A percentile compares a stretch with the other conserved stretches of the same genome.
phyloP scores from a whole-genome alignment of 2,329 filamentous ascomycete species.

The Emericellopsis atlantica region DNA sequence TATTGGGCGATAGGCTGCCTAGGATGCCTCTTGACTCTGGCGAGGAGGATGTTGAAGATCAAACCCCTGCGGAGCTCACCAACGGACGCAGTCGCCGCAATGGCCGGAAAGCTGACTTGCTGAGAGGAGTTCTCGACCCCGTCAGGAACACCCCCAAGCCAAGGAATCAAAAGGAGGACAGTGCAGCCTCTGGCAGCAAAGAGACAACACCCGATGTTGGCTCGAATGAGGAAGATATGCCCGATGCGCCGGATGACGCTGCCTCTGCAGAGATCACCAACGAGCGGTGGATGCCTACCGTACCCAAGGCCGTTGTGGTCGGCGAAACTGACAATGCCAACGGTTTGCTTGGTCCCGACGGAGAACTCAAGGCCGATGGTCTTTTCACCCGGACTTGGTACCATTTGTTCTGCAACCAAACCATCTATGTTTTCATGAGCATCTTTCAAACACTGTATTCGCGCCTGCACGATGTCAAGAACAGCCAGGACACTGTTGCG shows the following conservation, averaged over 20 bases:
- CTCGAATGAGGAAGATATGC: constrained; percentile 70
- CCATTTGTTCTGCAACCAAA: constrained; percentile 85
- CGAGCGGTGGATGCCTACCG: constrained; percentile 51
- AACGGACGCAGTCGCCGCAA: constrained; percentile 58
- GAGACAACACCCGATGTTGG: constrained; percentile 77
- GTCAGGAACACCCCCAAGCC: constrained; percentile 58
- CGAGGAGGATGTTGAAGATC: constrained; percentile 67
- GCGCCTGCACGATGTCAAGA: constrained; percentile 73
- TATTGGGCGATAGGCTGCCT: constrained; percentile 51
- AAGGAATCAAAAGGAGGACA: constrained; percentile 67
- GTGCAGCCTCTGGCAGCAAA: constrained; percentile 65
- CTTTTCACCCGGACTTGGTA: constrained; percentile 71
- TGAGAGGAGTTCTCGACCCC: constrained; percentile 75
- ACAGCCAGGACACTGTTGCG: constrained; percentile 59
- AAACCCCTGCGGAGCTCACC: constrained; percentile 56
- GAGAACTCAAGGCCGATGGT: constrained; percentile 61
- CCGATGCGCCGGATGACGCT: constrained; percentile 44
- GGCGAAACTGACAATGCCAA: constrained; percentile 25
- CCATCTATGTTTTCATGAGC: constrained; percentile 88
- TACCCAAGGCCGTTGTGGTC: constrained; percentile 42
- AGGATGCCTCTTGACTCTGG: constrained; percentile 59
- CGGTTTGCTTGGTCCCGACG: constrained; percentile 43
- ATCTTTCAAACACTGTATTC: constrained; percentile 87
- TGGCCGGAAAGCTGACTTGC: constrained; percentile 67
- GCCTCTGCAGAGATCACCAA: constrained; percentile 49